phyloP scores from a whole-genome alignment of 2,329 filamentous ascomycete genomes.

The Exophiala phaeomuriformis region DNA sequence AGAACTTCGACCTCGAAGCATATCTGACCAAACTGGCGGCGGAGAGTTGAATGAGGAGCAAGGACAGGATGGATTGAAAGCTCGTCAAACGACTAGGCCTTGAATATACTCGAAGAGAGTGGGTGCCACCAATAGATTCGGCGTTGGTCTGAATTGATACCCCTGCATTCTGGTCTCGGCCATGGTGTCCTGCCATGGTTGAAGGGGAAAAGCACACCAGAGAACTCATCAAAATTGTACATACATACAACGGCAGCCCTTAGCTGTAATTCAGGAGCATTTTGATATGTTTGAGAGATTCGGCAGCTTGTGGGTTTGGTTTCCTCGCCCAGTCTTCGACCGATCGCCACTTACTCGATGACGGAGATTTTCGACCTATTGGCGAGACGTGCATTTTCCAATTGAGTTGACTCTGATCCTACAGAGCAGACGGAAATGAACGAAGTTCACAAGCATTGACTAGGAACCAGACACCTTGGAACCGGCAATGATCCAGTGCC shows the following conservation, averaged over 20 bases:
- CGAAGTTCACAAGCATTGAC: too few relatives aligned
- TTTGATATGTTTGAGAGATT: slow-evolving; percentile 6
- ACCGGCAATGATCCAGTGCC: too few relatives aligned
- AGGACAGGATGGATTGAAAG: background rate
- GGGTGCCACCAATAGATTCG: slow-evolving; percentile 12
- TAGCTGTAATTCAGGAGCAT: slow-evolving; percentile 17
- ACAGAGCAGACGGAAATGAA: too few relatives aligned
- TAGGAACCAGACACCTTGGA: too few relatives aligned
- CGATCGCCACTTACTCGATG: background rate
- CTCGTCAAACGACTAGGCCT: background rate
- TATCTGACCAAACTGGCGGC: slow-evolving; percentile 48
- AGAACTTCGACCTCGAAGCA: slow-evolving; percentile 89
- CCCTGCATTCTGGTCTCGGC: slow-evolving; percentile 7
- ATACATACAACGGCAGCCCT: slow-evolving; percentile 13
- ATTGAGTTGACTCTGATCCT: too few relatives aligned
- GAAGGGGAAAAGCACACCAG: slow-evolving; percentile 7
- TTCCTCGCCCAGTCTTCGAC: background rate
- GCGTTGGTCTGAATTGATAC: slow-evolving; percentile 18
- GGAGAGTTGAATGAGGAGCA: slow-evolving; percentile 18
- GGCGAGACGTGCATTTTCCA: too few relatives aligned
- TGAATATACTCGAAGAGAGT: background rate
- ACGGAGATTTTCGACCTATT: background rate
- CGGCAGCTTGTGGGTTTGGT: background rate
- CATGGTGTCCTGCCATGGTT: slow-evolving; percentile 5
- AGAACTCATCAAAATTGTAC: slow-evolving; percentile 16